phyloP scores from a whole-genome alignment of 768 basidiomycete species.

The Mycena filopes region DNA sequence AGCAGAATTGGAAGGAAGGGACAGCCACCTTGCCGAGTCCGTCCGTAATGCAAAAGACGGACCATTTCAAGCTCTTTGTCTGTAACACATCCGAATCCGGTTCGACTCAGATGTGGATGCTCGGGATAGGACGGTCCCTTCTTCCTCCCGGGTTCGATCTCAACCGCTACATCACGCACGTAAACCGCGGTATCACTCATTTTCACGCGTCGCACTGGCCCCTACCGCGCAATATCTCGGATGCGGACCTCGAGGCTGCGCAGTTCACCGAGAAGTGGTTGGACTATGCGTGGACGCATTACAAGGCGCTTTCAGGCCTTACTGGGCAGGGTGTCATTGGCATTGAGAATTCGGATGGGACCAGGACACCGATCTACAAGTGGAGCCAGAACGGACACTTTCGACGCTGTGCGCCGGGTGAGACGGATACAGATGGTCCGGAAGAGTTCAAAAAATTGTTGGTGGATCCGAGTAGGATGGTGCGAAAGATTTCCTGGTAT shows the following conservation, averaged over 20 bases:
- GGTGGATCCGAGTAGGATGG: constrained; percentile 16
- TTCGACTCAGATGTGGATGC: constrained; percentile 5
- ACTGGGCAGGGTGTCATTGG: constrained; percentile 12
- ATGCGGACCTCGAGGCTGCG: not conserved
- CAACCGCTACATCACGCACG: constrained; percentile 22
- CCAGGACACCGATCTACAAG: not conserved
- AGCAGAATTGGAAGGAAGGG: not conserved
- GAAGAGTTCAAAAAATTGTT: constrained; percentile 8
- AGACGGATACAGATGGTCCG: constrained; percentile 14
- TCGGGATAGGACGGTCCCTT: not conserved
- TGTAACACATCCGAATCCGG: not conserved
- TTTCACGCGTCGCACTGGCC: constrained; percentile 16
- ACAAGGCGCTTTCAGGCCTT: not conserved
- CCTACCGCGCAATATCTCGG: constrained; percentile 3
- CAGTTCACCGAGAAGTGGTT: not conserved
- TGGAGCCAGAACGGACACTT: not conserved
- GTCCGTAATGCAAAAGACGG: not conserved
- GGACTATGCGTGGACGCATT: not conserved
- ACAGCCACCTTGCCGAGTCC: no score
- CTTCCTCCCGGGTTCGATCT: constrained; percentile 7
- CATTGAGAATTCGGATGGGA: not conserved
- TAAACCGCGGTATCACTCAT: constrained; percentile 21
- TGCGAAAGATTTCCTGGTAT: not conserved
- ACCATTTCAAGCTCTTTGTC: constrained; percentile 5
- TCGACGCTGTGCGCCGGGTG: constrained; percentile 11